Evolutionary conservation across 768 basidiomycete genomes (phyloP).

Genomic region (Holtermanniella nyarrowii): DNA sequence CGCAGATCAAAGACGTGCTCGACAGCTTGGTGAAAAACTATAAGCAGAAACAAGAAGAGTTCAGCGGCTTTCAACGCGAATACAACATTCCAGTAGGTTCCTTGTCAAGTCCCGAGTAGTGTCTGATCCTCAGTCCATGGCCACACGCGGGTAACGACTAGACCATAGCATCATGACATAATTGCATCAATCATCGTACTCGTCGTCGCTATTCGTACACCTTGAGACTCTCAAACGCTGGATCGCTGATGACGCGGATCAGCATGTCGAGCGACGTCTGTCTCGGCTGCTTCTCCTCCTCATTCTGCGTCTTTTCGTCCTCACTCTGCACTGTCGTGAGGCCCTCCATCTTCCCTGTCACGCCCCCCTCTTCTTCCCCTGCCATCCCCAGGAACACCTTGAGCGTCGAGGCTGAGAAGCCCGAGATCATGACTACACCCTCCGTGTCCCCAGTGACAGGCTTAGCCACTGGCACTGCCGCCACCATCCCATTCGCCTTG

Average conservation of each 20-base stretch:
- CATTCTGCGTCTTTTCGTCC: constrained; percentile 1
- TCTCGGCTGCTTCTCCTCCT: constrained; percentile 12
- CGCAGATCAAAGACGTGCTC: constrained; percentile 72
- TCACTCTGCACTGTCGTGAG: constrained; percentile 5
- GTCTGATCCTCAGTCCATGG: neutral
- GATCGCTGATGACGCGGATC: constrained; percentile 7
- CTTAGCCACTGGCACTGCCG: constrained; percentile 29
- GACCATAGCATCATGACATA: neutral
- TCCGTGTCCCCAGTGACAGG: constrained; percentile 50
- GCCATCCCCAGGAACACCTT: constrained; percentile 55
- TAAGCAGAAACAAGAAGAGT: constrained; percentile 47
- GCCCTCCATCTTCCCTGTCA: constrained; percentile 3
- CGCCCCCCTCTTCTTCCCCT: constrained; percentile 10
- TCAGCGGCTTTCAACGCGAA: constrained; percentile 34
- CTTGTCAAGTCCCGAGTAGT: neutral
- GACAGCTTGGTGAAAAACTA: constrained; percentile 72
- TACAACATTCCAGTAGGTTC: constrained; percentile 49
- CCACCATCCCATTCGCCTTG: neutral
- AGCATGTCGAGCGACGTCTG: constrained; percentile 12
- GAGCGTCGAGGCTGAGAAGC: constrained; percentile 59
- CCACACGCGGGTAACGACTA: neutral
- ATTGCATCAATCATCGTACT: neutral
- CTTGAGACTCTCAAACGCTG: neutral
- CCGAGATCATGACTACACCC: constrained; percentile 61
- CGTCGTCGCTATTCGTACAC: neutral